Evolutionary conservation across 129 eudicot species (phyloP).

Genomic region (Helichrysum umbraculigerum): DNA sequence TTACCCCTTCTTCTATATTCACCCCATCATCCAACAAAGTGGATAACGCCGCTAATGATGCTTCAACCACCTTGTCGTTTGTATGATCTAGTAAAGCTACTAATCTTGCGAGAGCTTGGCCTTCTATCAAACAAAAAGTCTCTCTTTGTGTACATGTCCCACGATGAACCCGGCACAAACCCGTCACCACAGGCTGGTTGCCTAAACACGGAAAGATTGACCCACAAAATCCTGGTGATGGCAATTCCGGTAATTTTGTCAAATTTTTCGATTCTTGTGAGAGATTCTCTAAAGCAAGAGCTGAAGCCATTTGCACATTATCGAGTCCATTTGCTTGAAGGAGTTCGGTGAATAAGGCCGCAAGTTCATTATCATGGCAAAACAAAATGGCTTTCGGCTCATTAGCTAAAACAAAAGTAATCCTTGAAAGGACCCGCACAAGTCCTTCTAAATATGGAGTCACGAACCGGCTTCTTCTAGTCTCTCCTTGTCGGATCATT

Average conservation of each 20-base stretch:
- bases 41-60: conserved; percentile 76
- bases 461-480: conserved; percentile 75
- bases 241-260: conserved; percentile 57
- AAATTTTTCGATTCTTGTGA: conserved; percentile 60
- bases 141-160: conserved; percentile 64
- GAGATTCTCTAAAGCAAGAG: conserved; percentile 72
- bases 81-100: conserved; percentile 80
- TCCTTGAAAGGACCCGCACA: conserved; percentile 74
- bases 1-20: conserved; percentile 68
- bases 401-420: conserved; percentile 63
- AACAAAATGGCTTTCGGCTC: conserved; percentile 60
- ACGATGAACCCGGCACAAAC: conserved; percentile 68
- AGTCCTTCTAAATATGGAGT: conserved; percentile 90
- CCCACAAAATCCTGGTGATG: conserved; percentile 56
- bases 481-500: conserved; percentile 78
- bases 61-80: conserved; percentile 77
- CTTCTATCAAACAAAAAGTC: conserved; percentile 76
- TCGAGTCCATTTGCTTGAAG: conserved; percentile 78
- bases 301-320: conserved; percentile 79
- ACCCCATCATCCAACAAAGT: conserved; percentile 81
- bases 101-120: conserved; percentile 69
- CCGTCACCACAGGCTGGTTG: conserved; percentile 54
- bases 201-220: conserved; percentile 67
- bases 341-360: conserved; percentile 63
- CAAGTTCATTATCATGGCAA: conserved; percentile 61